phyloP scores from a whole-genome alignment of 495 filamentous ascomycete genomes.

The Talaromyces borbonicus region DNA sequence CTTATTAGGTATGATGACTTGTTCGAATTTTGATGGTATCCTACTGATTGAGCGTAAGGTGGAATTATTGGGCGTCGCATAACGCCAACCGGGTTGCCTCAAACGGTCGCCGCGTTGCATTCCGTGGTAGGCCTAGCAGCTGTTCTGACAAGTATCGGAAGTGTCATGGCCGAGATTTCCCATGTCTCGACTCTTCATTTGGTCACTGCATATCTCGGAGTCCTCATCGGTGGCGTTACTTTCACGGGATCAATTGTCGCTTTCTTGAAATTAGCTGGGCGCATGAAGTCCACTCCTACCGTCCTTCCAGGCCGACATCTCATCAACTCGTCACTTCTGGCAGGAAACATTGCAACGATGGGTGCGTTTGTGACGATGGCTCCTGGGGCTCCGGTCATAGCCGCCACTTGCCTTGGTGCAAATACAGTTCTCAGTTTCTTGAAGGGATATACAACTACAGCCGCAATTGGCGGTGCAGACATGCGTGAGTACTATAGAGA shows the following conservation, averaged over 20 bases:
- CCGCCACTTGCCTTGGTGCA: conserved; percentile 59
- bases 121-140: conserved; percentile 76
- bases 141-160: conserved; percentile 72
- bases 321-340: conserved; percentile 60
- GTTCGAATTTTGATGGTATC: background rate
- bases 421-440: conserved; percentile 68
- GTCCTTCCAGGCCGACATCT: conserved; percentile 58
- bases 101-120: conserved; percentile 72
- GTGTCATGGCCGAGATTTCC: conserved; percentile 57
- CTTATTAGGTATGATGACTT: conserved; percentile 30
- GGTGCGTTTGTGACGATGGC: conserved; percentile 68
- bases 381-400: conserved; percentile 60
- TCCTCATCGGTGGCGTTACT: conserved; percentile 69
- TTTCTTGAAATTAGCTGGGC: conserved; percentile 67
- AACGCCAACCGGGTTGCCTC: conserved; percentile 69
- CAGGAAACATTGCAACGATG: conserved; percentile 67
- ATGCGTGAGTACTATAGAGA: conserved; percentile 42
- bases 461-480: conserved; percentile 76
- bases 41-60: conserved; percentile 21
- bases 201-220: conserved; percentile 69
- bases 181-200: conserved; percentile 64
- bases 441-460: conserved; percentile 73
- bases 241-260: conserved; percentile 79
- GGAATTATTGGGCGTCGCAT: conserved; percentile 71
- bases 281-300: conserved; percentile 64